Conservation (phyloP, 768 basidiomycete species). For the Stropharia rugosoannulata region DNA sequence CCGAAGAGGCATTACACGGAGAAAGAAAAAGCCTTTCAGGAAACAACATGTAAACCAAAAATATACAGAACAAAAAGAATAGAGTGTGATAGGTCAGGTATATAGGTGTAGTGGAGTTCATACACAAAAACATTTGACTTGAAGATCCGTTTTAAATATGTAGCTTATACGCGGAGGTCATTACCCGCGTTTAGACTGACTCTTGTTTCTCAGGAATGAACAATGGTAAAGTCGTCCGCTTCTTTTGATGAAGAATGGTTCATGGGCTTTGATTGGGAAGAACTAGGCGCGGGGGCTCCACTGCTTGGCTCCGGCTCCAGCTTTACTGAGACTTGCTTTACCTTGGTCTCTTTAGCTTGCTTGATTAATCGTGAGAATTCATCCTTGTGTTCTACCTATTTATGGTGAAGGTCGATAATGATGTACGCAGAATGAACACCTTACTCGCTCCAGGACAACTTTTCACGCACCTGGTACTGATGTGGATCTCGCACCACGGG, state of each 20-base stretch:
- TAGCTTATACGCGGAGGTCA: neutral
- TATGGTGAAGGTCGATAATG: neutral
- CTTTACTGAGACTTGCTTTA: neutral
- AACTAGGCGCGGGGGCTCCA: neutral
- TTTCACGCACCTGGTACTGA: slow-evolving; percentile 19
- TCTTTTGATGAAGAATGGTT: slow-evolving; percentile 12
- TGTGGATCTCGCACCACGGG: slow-evolving; percentile 34
- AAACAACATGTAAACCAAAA: too few species aligned
- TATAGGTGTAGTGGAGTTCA: too few species aligned
- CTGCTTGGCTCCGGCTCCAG: neutral
- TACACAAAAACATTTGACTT: neutral
- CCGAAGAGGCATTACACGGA: neutral
- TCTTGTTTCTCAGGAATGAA: slow-evolving; percentile 32
- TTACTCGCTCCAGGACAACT: neutral
- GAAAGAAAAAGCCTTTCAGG: neutral
- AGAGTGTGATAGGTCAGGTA: too few species aligned
- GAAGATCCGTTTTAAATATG: neutral
- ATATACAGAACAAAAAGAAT: too few species aligned
- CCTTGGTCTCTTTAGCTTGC: slow-evolving; percentile 8
- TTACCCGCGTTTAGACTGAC: neutral
- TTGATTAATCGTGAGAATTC: slow-evolving; percentile 40
- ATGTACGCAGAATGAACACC: neutral
- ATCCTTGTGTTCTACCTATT: slow-evolving; percentile 36
- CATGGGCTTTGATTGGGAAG: neutral
- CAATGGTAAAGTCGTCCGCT: slow-evolving; percentile 27